Evolutionary conservation across 75 land plant genomes (phyloP).

Genomic region (Isoetes taiwanensis): DNA sequence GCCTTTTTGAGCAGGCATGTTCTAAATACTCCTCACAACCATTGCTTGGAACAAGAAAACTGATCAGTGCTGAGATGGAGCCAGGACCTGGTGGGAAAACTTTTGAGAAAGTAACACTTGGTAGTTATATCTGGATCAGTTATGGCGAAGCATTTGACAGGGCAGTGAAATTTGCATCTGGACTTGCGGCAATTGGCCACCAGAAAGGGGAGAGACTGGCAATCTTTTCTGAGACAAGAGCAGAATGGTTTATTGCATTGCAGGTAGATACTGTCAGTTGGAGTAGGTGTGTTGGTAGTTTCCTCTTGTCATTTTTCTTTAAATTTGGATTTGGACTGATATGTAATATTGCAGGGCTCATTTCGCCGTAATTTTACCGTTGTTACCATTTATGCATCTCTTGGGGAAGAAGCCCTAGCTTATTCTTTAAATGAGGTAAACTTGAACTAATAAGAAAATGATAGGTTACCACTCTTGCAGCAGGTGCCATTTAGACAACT

Average conservation of each 20-base stretch:
- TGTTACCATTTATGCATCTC: slow-evolving; percentile 81
- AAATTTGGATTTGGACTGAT: background rate
- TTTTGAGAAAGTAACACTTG: slow-evolving; percentile 75
- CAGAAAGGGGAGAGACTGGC: slow-evolving; percentile 43
- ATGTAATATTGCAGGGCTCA: slow-evolving; percentile 34
- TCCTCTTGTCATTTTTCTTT: no score
- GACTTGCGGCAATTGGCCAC: slow-evolving; percentile 59
- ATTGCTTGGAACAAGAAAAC: slow-evolving; percentile 48
- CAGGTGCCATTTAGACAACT: no score
- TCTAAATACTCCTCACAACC: slow-evolving; percentile 18
- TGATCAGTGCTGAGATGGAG: slow-evolving; percentile 35
- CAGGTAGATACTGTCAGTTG: slow-evolving; percentile 61
- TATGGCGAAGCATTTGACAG: slow-evolving; percentile 41
- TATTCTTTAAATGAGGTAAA: slow-evolving; percentile 80
- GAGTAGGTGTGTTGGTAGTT: no score
- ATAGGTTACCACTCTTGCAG: background rate
- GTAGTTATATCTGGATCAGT: slow-evolving; percentile 66
- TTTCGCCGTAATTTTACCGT: slow-evolving; percentile 64
- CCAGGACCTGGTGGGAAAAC: slow-evolving; percentile 42
- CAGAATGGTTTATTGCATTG: slow-evolving; percentile 83
- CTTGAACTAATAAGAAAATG: background rate
- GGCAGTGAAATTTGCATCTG: slow-evolving; percentile 61
- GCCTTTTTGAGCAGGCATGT: slow-evolving; percentile 79
- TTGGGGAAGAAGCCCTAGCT: slow-evolving; percentile 78
- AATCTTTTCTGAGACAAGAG: slow-evolving; percentile 69